Base-by-base conservation (phyloP, 2,329 filamentous ascomycete genomes). In the Fusarium sp. region DNA sequence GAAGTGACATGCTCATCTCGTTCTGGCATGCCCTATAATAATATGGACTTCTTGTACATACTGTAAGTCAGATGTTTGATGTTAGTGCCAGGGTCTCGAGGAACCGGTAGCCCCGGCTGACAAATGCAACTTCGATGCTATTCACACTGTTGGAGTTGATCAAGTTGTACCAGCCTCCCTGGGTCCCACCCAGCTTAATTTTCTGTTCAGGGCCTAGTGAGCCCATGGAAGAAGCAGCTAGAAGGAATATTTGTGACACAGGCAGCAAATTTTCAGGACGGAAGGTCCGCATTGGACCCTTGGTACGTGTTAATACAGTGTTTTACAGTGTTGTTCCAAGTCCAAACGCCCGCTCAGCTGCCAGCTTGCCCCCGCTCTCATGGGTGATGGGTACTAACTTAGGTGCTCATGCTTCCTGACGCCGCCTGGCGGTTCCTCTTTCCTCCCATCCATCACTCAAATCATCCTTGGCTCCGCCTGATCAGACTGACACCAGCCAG, bases 171-270 rank as follows among this genome's bases (percentile, higher is more conserved):
- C 64, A 67, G 48, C 64, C 64, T 62, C 60, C 56, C 56, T 43
- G 53, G 55, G 52, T 46, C 64, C 68, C 67, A 67, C 64, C 16
- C 41, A 44, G 44, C 15, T 24, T 53, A 25, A 49, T 67, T 34
- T 41, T 41, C 67, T 55, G 40, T 67, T 58, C 38, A 53, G 47
- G 67, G 38, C 45, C 45, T 62, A 57, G 46, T 63, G 45, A 46
- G 62, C 58, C 51, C 48, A 59, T 62, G 27, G 55, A 59, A 71
- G 73, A 75, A 78, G 48, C 69, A 68, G 68, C 76, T 76, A 78
- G 77, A 77, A 77, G 55, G 53, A 55, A 55, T 69, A 58, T 75
- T 74, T 74, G 67, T 78, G 77, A 79, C 78, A 80, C 77, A 80
- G 79, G 79, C 79, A 79, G 72, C 77, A 77, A 79, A 61, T 45